Percentiles rank a stretch among this genome's conserved stretches.
phyloP scores from a whole-genome alignment of 2,329 filamentous ascomycete species.

The Beauveria caledonica region DNA sequence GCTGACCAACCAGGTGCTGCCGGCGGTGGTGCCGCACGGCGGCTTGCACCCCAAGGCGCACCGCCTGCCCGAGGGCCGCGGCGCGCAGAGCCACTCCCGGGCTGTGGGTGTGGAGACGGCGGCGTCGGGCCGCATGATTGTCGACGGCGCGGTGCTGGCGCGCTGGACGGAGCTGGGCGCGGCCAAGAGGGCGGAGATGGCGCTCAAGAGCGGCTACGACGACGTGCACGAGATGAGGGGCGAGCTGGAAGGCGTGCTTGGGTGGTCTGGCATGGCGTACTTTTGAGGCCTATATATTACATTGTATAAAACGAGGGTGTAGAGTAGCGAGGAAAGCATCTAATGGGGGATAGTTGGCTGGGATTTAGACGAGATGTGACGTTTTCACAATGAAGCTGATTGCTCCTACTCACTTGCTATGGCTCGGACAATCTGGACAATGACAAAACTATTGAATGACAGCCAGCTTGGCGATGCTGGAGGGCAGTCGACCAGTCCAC shows the following conservation, averaged over 20 bases:
- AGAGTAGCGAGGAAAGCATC: neutral
- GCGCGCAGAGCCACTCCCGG: conserved; percentile 28
- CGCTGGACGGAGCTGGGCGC: conserved; percentile 70
- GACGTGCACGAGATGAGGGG: conserved; percentile 59
- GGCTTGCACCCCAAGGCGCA: conserved; percentile 80
- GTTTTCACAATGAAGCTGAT: neutral
- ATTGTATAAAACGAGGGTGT: neutral
- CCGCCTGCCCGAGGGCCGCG: conserved; percentile 46
- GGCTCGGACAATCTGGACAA: no score
- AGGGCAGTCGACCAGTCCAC: no score
- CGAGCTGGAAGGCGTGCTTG: conserved; percentile 57
- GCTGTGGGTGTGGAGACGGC: conserved; percentile 47
- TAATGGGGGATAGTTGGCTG: neutral
- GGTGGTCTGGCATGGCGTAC: conserved; percentile 55
- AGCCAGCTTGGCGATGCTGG: no score
- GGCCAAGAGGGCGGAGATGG: conserved; percentile 62
- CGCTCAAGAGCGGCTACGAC: conserved; percentile 60
- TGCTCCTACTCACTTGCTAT: neutral
- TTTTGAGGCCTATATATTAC: conserved; percentile 26
- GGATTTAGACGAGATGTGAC: neutral
- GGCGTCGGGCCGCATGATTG: conserved; percentile 54
- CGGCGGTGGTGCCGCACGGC: conserved; percentile 65
- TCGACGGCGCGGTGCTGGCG: conserved; percentile 70
- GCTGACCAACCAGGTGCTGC: conserved; percentile 70
- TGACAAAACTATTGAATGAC: no score